Base-by-base conservation (phyloP, 306 rosid species). In the Oxytropis ochrocephala region DNA sequence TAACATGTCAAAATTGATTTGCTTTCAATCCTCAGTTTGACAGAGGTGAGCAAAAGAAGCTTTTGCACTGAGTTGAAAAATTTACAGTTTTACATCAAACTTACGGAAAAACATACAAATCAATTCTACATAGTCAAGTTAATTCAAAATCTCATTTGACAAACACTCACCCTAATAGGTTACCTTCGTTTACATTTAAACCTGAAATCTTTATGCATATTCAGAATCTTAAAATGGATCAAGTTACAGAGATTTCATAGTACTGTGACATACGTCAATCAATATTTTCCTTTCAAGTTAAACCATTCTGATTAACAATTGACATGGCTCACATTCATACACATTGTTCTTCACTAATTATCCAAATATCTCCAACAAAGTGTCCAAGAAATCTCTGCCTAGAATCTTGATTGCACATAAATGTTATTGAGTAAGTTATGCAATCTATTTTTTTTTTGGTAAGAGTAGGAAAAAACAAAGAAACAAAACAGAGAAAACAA, bases 331-430 rank as follows among this genome's bases (percentile, higher is more conserved):
- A 19, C n/a, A 49, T 47, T 36, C 77, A 36, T 39, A 33, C n/a
- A 70, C 49, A 73, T 21, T 50, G 32, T 42, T 61, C 47, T 62
- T 63, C 64, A 48, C 56, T 48, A 46, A 11, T 29, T 17, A 54
- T 62, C 44, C 54, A 50, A 13, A 56, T 39, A 71, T 38, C 29
- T 57, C 8, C 39, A 52, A 44, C 13, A 78, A 71, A n/a, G n/a
- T 17, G 43, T 54, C 18, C 56, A 43, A 19, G 72, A 77, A 61
- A 54, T 54, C 59, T 51, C 57, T 29, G 21, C 12, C 46, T 6
- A 0, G 6, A 33, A 4, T 33, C 42, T 39, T 38, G 48, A 49
- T 48, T 29, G 29, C 6, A 48, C 36, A 66, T 27, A 27, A 42
- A 11, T 24, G 17, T 38, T 41, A 52, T 7, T 38, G 41, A 48